A percentile compares a stretch with the other conserved stretches of the same genome.
Evolutionary conservation across 2,329 filamentous ascomycete species (phyloP).

Genomic region (Xylaria digitata): DNA sequence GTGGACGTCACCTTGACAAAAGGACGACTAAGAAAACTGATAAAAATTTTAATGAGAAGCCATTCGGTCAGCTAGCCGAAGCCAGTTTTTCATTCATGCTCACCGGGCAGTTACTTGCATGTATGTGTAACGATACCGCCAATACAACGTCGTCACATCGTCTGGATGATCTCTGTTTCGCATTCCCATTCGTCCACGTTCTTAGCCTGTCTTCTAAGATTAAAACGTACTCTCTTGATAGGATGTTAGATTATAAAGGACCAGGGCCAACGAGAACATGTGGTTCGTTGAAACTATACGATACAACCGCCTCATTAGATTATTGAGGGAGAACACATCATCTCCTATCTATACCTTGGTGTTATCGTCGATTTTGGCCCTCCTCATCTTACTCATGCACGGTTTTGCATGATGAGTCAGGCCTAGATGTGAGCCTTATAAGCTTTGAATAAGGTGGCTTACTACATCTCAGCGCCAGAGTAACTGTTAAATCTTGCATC

Average conservation of each 20-base stretch:
- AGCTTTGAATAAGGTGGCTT: background rate
- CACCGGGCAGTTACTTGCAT: background rate
- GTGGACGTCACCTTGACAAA: background rate
- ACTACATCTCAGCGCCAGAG: background rate
- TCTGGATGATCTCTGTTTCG: background rate
- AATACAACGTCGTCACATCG: constrained; percentile 1
- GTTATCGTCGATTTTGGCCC: background rate
- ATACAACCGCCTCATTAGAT: constrained; percentile 7
- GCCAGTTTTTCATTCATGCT: background rate
- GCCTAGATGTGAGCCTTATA: background rate
- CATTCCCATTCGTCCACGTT: background rate
- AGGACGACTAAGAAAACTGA: no score
- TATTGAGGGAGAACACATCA: background rate
- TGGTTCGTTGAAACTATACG: background rate
- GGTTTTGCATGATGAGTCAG: background rate
- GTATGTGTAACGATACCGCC: constrained; percentile 1
- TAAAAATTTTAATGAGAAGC: no score
- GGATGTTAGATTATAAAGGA: background rate
- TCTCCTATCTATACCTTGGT: constrained; percentile 1
- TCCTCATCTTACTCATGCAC: background rate
- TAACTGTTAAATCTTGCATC: background rate
- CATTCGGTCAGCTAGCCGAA: background rate
- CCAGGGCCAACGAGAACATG: background rate
- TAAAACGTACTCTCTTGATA: background rate
- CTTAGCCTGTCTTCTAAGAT: background rate